Evolutionary conservation across 2,329 filamentous ascomycete species (phyloP).

Genomic region (Drechslerella dactyloides): DNA sequence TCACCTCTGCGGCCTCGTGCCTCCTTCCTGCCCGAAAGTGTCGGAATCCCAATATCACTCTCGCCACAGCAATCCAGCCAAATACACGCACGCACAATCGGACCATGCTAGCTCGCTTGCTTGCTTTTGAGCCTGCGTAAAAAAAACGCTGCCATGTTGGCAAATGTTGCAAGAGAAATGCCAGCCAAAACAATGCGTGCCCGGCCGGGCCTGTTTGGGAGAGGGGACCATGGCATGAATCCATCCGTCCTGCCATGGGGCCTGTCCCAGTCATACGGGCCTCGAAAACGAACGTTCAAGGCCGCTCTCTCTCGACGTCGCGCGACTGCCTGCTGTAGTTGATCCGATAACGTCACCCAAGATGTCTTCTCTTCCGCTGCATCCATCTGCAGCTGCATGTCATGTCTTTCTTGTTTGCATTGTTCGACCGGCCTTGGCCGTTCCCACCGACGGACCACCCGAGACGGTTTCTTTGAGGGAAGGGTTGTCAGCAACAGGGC

Average conservation of each 20-base stretch:
- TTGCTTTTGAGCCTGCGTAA: neutral
- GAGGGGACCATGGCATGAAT: constrained; percentile 40
- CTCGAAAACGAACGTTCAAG: constrained; percentile 22
- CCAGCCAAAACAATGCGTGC: neutral
- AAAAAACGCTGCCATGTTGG: neutral
- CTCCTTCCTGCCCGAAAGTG: no score
- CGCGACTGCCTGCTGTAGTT: constrained; percentile 5
- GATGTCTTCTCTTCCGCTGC: neutral
- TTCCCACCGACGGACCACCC: constrained; percentile 35
- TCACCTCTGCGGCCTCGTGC: no score
- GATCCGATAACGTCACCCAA: neutral
- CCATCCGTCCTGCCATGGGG: constrained; percentile 19
- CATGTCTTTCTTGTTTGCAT: neutral
- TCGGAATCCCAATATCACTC: neutral
- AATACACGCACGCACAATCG: no score
- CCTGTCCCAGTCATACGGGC: constrained; percentile 3
- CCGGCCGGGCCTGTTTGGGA: neutral
- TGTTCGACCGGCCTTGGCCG: constrained; percentile 1
- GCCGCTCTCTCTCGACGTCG: constrained; percentile 11
- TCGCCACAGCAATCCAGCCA: no score
- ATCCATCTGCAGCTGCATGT: no score
- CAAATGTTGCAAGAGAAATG: neutral
- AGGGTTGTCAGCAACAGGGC: constrained; percentile 9
- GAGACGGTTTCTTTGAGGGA: constrained; percentile 15
- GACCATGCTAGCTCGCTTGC: no score